Base-by-base conservation (phyloP, 2,329 filamentous ascomycete species). In the Penicillium sp. region DNA sequence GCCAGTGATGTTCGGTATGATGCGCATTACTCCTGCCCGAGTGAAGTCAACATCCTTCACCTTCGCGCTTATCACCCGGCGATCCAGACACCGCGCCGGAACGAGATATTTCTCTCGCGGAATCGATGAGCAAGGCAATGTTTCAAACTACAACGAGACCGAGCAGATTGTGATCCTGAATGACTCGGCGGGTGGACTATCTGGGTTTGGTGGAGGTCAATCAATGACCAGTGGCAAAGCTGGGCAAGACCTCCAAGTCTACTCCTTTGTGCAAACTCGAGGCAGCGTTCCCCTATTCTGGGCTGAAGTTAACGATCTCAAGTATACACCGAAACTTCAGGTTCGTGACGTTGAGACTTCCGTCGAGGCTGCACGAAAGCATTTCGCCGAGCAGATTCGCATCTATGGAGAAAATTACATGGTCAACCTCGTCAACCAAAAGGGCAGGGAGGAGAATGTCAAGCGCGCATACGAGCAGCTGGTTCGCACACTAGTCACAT, bases 91-190 rank as follows among this genome's bases (percentile, higher is more conserved):
- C 73, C 85, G 93, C 59, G 92, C 87, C 35, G 94, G 94, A 42
- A 97, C 94, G 16, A 82, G 95, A 69, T 97, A 97, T 76, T 94
- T 99, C 71, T 95, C 94, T 2, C 86, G 94, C 61, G 94, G 94
- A 49, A 85, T 97, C 45, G 93, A 99, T 69, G 92, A 96, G 61
- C 82, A 94, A 58, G 94, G 94, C 25, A 86, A 97, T 71, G 94
- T 94, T n/a, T 91, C 94, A 62, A 99, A 99, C 73, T 99, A 93
- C 81, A 99, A 99, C 70, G 94, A 99, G 79, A 97, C 94, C 0
- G 94, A 99, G 71, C 94, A 99, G 71, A 81, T 94, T 34, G 82
- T 96, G 57, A 85, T 99, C 37, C 75, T 97, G 63, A 97, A 97
- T 66, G 94, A 97, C 73, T 81, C 83, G 46, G 81, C 82, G 4